These are phyloP conservation scores for Aspergillus fischeri DNA, from an alignment of 2,329 filamentous ascomycete species.

Conservation along the genomic window DNA sequence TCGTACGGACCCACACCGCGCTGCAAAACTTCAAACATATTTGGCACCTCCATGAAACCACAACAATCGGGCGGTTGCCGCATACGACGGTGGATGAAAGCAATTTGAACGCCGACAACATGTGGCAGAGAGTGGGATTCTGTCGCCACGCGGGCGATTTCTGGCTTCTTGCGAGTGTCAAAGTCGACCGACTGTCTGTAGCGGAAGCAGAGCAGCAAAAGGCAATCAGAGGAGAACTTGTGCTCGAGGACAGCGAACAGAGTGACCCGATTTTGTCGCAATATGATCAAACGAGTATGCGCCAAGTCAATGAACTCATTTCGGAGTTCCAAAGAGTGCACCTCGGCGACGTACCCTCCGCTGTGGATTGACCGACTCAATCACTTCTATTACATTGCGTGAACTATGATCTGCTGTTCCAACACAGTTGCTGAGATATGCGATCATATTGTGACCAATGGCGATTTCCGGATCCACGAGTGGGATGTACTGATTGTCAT, in stretches of 20 bases:
- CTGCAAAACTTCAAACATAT: constrained; percentile 19
- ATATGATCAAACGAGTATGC: constrained; percentile 41
- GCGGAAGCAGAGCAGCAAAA: constrained; percentile 1
- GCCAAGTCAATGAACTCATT: constrained; percentile 39
- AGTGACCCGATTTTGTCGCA: constrained; percentile 30
- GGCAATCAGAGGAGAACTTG: background rate
- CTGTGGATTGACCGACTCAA: background rate
- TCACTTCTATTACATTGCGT: background rate
- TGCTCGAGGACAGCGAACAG: constrained; percentile 4
- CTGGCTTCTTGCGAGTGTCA: constrained; percentile 34
- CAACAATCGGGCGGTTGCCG: background rate
- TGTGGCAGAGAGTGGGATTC: constrained; percentile 37
- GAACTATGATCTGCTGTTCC: background rate
- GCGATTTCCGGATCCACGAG: too few relatives aligned
- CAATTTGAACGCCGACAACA: constrained; percentile 14
- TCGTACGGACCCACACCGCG: constrained; percentile 29
- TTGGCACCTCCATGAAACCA: constrained; percentile 15
- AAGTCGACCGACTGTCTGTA: constrained; percentile 24
- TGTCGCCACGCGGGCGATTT: constrained; percentile 31
- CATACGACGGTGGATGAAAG: constrained; percentile 10
- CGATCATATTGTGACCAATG: background rate
- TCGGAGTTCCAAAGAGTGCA: constrained; percentile 27
- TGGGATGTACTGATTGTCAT: background rate
- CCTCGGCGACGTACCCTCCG: background rate
- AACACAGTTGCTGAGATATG: background rate